These are phyloP conservation scores for Camellia granthamiana DNA, from an alignment of 148 eudicot genomes.

Conservation along the genomic window DNA sequence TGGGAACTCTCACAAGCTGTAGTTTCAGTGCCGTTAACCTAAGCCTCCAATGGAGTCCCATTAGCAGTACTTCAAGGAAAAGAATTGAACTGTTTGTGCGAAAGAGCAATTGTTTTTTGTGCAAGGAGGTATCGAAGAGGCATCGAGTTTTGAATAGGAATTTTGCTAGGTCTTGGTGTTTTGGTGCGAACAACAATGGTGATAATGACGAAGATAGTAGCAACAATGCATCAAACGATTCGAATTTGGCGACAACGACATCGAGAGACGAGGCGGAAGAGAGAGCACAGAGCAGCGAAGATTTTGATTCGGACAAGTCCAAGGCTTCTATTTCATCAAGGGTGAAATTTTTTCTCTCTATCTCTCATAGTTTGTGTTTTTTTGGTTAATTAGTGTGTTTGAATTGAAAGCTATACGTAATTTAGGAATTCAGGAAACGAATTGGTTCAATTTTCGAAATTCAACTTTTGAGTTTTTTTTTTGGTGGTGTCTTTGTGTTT, in stretches of 20 bases:
- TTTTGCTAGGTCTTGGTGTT: conserved; percentile 36
- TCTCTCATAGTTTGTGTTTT: not conserved
- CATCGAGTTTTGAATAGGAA: conserved; percentile 19
- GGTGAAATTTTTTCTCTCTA: conserved; percentile 17
- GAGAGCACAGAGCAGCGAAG: not conserved
- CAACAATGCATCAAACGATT: conserved; percentile 30
- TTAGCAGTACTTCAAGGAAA: conserved; percentile 2
- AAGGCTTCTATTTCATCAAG: conserved; percentile 24
- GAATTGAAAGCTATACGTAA: not conserved
- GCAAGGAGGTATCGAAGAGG: conserved; percentile 29
- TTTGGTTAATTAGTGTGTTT: not conserved
- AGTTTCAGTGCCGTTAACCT: conserved; percentile 26
- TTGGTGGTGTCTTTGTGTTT: no score
- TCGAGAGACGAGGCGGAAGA: conserved; percentile 36
- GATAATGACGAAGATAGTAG: conserved; percentile 24
- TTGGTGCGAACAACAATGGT: conserved; percentile 29
- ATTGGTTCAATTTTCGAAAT: not conserved
- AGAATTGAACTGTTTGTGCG: conserved; percentile 15
- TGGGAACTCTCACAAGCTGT: conserved; percentile 50
- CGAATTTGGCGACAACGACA: conserved; percentile 50
- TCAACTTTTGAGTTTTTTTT: not conserved
- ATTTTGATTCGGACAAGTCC: conserved; percentile 27
- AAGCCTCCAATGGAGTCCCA: conserved; percentile 21
- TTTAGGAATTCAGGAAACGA: not conserved
- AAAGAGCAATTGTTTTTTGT: conserved; percentile 32